These are phyloP conservation scores for Cladophialophora bantiana DNA, from an alignment of 2,329 filamentous ascomycete genomes.

Conservation along the genomic window DNA sequence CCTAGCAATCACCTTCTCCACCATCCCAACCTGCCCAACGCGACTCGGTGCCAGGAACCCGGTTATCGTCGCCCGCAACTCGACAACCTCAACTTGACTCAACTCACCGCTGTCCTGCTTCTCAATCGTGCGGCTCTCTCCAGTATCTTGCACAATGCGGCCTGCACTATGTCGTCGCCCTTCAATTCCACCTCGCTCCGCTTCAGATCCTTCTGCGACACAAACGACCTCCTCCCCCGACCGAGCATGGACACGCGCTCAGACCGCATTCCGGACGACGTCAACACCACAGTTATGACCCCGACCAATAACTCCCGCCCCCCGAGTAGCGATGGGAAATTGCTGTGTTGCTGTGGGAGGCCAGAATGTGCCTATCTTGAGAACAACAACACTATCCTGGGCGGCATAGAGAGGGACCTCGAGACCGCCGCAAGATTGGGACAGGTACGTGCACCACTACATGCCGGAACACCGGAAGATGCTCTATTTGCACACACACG, in stretches of 20 bases:
- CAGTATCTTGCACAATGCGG: conserved; percentile 36
- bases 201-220: conserved; percentile 36
- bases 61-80: conserved; percentile 13
- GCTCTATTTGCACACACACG: conserved; percentile 32
- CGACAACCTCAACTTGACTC: not conserved
- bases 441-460: conserved; percentile 72
- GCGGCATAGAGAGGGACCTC: conserved; percentile 85
- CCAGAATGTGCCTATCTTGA: conserved; percentile 78
- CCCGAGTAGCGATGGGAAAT: conserved; percentile 29
- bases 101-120: conserved; percentile 4
- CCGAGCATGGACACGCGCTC: conserved; percentile 34
- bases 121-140: not conserved
- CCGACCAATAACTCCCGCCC: conserved; percentile 29
- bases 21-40: conserved; percentile 8
- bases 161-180: conserved; percentile 26
- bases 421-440: conserved; percentile 85
- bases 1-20: conserved; percentile 18
- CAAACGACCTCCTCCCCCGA: conserved; percentile 33
- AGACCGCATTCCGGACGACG: conserved; percentile 36
- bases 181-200: conserved; percentile 35
- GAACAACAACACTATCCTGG: conserved; percentile 79
- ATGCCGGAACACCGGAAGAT: conserved; percentile 6
- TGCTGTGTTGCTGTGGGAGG: conserved; percentile 82
- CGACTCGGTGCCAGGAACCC: conserved; percentile 16
- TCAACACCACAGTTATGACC: conserved; percentile 34